Conservation (phyloP, 2,329 filamentous ascomycete genomes). For the Epicoccum sorghinum region DNA sequence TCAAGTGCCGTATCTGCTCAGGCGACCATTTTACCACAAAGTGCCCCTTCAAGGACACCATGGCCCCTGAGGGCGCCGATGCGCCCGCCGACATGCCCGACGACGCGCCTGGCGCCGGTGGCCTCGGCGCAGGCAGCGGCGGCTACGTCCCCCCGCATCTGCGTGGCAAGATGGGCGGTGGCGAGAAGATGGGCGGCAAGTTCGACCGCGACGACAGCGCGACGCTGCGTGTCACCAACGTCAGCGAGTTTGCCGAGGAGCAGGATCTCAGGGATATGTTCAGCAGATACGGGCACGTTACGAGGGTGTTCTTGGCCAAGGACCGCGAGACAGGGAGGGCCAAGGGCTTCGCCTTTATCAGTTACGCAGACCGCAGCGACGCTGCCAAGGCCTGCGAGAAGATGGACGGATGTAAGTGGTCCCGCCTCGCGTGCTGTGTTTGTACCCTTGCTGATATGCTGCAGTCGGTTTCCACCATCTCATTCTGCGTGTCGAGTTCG, state of each 20-base stretch:
- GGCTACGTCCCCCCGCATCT: constrained; percentile 95
- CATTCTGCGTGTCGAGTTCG: constrained; percentile 86
- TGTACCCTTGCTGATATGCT: constrained; percentile 21
- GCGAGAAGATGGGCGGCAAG: constrained; percentile 91
- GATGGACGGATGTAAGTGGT: constrained; percentile 84
- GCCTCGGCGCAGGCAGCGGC: constrained; percentile 70
- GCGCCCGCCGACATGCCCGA: constrained; percentile 55
- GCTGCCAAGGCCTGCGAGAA: constrained; percentile 93
- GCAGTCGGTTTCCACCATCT: constrained; percentile 78
- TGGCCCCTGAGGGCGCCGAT: constrained; percentile 75
- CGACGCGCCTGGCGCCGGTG: constrained; percentile 59
- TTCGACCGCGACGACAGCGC: constrained; percentile 96
- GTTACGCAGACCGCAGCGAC: constrained; percentile 87
- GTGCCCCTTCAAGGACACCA: constrained; percentile 99
- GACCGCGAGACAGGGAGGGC: constrained; percentile 94
- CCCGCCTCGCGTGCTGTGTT: neutral
- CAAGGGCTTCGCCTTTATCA: constrained; percentile 99
- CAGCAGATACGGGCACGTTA: constrained; percentile 95
- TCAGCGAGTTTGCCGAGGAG: constrained; percentile 97
- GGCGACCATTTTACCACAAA: constrained; percentile 99
- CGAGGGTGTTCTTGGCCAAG: constrained; percentile 96
- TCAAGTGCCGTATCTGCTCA: constrained; percentile 99
- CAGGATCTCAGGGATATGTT: constrained; percentile 96
- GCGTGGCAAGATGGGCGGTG: constrained; percentile 73
- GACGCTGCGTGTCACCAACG: constrained; percentile 96